phyloP scores from a whole-genome alignment of 2,329 filamentous ascomycete genomes.

The Beauveria asiatica region DNA sequence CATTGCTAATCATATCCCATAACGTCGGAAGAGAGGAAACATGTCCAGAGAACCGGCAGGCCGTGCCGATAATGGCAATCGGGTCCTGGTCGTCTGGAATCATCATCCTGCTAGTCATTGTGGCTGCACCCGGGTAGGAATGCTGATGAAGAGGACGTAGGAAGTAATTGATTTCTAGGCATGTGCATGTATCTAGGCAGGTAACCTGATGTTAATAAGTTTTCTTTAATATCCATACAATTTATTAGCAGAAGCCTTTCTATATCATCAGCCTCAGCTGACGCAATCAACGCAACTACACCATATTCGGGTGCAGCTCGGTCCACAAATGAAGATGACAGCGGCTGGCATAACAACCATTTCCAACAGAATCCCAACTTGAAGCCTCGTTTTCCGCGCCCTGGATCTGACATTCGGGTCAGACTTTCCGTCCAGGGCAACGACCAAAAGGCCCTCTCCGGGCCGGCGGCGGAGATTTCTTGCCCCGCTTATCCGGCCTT shows the following conservation, averaged over 20 bases:
- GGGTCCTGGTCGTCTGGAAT: slow-evolving; percentile 3
- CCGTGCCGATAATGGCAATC: slow-evolving; percentile 6
- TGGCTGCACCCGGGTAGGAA: not conserved
- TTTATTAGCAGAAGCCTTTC: not conserved
- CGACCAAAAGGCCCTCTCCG: not conserved
- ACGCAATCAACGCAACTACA: not conserved
- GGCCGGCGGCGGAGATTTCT: not conserved
- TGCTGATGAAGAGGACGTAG: not conserved
- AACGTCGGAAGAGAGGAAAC: slow-evolving; percentile 1
- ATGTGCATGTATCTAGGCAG: not conserved
- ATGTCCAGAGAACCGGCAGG: slow-evolving; percentile 5
- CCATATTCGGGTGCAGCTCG: not conserved
- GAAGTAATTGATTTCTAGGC: not conserved
- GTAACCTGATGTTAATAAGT: not conserved
- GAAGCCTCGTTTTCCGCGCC: not conserved
- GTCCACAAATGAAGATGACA: not conserved
- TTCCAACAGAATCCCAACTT: not conserved
- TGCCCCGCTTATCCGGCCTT: not conserved
- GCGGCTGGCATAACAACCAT: not conserved
- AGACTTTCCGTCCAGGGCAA: not conserved
- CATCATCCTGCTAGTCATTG: not conserved
- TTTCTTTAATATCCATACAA: not conserved
- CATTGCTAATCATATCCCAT: slow-evolving; percentile 7
- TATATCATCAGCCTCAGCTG: not conserved
- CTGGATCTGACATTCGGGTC: not conserved